Base-by-base conservation (phyloP, 768 basidiomycete species). In the Porphyrellus cyaneotinctus region DNA sequence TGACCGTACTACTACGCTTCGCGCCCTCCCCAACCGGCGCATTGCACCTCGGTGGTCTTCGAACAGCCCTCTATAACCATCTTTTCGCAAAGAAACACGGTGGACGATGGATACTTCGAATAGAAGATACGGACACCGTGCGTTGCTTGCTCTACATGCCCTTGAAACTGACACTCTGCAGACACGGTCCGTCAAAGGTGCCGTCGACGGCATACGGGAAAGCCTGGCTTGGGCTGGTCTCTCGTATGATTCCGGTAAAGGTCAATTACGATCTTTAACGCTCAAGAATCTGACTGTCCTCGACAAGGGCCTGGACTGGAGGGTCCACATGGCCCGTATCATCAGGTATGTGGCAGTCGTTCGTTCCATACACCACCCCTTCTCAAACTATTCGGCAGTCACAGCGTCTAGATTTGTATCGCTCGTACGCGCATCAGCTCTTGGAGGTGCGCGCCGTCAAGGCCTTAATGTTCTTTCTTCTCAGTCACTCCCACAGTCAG, bases 21-120 rank as follows among this genome's bases (percentile, higher is more conserved):
- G 97, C 95, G 3, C 97, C 97, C 1, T 98, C 97, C 1, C 97
- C 97, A 1, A 99, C 97, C 0, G 97, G 97, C 2, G 80, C 87
- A 30, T 75, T 98, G 6, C 97, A 99, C 69, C 83, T 99, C 2
- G 97, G 97, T 1, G 97, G 97, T 0, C 81, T 99, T 14, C 75
- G 97, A 17, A 98, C 95, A 49, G 97, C 95, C 0, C 74, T 99
- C 2, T 95, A 93, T 71, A 98, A 98, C 63, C 81, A 97, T 63
- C 70, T 97, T 0, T 85, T 87, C 51, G 90, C 95, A 10, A 79
- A 78, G 61, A 91, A 90, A 67, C 74, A 81, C 14, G 84, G 82
- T 3, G 97, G 95, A 2, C 87, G 87, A 62, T 97, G 92, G 91
- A 81, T 97, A 33, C 72, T 98, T 60, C 76, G 97, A 46, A 84